These are phyloP conservation scores for Gymnopus androsaceus DNA, from an alignment of 1,284 basidiomycete species.

Conservation along the genomic window DNA sequence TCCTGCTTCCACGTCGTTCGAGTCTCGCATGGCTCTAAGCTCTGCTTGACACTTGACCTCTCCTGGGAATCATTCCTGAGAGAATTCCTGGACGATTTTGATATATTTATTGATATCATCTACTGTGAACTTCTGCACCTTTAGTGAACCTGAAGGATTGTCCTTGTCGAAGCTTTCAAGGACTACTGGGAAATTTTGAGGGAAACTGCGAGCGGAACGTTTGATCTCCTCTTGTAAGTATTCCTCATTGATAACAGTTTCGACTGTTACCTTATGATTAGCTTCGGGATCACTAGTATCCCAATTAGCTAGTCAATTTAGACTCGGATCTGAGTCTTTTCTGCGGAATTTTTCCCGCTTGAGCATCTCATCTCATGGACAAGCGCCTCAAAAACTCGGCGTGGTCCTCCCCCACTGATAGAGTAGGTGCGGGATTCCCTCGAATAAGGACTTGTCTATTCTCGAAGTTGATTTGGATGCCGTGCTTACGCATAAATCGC, in stretches of 20 bases:
- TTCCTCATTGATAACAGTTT: neutral
- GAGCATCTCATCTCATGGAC: slow-evolving; percentile 10
- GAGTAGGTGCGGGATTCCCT: slow-evolving; percentile 5
- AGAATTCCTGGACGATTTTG: slow-evolving; percentile 10
- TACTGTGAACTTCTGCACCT: neutral
- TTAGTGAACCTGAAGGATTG: neutral
- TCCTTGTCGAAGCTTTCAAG: slow-evolving; percentile 1
- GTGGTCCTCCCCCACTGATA: slow-evolving; percentile 18
- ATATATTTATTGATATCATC: neutral
- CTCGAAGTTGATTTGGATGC: slow-evolving; percentile 29
- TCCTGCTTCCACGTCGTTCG: neutral
- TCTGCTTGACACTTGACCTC: neutral
- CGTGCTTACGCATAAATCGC: too few relatives aligned
- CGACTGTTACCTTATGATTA: too few relatives aligned
- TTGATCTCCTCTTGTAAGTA: neutral
- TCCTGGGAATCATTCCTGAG: neutral
- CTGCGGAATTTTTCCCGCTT: neutral
- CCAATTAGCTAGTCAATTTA: neutral
- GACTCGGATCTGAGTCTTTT: neutral
- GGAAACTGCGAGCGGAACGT: neutral
- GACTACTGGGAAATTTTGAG: slow-evolving; percentile 1
- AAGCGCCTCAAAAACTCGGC: slow-evolving; percentile 2
- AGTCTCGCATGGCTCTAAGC: neutral
- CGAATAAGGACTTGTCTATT: slow-evolving; percentile 16
- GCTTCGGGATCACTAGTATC: neutral